Evolutionary conservation across 2,329 filamentous ascomycete genomes (phyloP), one percentile per base, ranked within the genome.

Genomic region (Calonectria hongkongensis): DNA sequence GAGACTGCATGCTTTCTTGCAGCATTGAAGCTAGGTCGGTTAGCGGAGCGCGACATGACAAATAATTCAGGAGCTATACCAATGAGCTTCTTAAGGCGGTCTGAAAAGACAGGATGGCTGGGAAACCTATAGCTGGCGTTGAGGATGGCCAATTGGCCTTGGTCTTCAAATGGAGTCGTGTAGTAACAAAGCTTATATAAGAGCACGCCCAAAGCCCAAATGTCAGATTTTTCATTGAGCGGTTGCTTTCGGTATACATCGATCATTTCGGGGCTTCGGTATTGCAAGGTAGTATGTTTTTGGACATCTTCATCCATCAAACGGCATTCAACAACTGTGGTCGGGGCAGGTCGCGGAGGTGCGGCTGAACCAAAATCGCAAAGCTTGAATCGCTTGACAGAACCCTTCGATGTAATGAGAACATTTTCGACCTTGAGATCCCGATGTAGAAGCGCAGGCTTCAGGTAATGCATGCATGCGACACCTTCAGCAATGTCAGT

Each of bases 131-230:
- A 98, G 83, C 92, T 97, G 64, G 97, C 97, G 82, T 98, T 98
- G 73, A 99, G 87, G 75, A 99, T 99, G 15, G 97, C 97, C 87
- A 98, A 94, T 86, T 98, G 96, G 30, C 97, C 97, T 81, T 98
- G 95, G 75, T 98, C 96, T 85, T 99, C 97, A 80, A 99, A 99
- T 0, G 97, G 97, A 7, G 97, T 99, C 1, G 97, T 99, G 85
- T 99, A 99, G 85, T 98, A 99, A 87, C 97, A 99, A 74, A 99
- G 89, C 88, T 99, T 99, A 88, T 99, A 99, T 68, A 99, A 86
- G 71, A 99, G 87, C 50, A 99, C 97, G 6, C 97, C 97, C 73
- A 99, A 86, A 1, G 97, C 97, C 97, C 96, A 99, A 36, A 99
- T 98, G 84, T 99, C 97, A 62, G 96, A 97, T 87, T 99, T 99